These are phyloP conservation scores for Pseudisothecium myosuroides DNA, from an alignment of 225 moss, liverwort and hornwort genomes.

Conservation along the genomic window DNA sequence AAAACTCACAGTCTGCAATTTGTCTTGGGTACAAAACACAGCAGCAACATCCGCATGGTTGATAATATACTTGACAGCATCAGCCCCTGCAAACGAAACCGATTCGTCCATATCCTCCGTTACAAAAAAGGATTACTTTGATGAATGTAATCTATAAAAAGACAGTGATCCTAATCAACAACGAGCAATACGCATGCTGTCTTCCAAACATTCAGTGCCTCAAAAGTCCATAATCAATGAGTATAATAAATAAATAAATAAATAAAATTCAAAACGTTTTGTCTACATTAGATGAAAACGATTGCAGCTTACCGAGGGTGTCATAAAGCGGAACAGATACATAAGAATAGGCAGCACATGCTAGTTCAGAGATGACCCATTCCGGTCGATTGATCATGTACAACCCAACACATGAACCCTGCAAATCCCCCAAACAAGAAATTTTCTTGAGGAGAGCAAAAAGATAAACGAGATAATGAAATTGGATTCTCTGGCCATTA, in stretches of 20 bases:
- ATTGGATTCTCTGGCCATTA: neutral
- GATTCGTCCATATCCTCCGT: neutral
- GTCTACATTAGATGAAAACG: neutral
- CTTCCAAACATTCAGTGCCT: neutral
- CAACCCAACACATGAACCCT: slow-evolving; percentile 62
- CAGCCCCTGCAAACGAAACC: slow-evolving; percentile 41
- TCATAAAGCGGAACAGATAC: slow-evolving; percentile 94
- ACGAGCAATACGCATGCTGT: neutral
- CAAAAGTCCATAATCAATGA: neutral
- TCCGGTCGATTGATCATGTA: slow-evolving; percentile 91
- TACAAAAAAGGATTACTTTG: neutral
- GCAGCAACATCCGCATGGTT: slow-evolving; percentile 75
- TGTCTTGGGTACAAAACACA: slow-evolving; percentile 79
- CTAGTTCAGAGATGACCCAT: slow-evolving; percentile 82
- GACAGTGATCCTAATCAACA: neutral
- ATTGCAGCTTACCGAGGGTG: slow-evolving; percentile 54
- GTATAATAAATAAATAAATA: neutral
- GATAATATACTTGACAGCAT: slow-evolving; percentile 82
- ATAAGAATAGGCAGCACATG: slow-evolving; percentile 75
- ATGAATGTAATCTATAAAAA: neutral
- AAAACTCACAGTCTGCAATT: slow-evolving; percentile 61
- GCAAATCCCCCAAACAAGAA: neutral
- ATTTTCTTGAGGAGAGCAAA: neutral
- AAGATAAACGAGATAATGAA: neutral
- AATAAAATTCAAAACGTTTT: neutral